Conservation (phyloP, 225 moss, liverwort and hornwort species). For the Physcomitrium patens region DNA sequence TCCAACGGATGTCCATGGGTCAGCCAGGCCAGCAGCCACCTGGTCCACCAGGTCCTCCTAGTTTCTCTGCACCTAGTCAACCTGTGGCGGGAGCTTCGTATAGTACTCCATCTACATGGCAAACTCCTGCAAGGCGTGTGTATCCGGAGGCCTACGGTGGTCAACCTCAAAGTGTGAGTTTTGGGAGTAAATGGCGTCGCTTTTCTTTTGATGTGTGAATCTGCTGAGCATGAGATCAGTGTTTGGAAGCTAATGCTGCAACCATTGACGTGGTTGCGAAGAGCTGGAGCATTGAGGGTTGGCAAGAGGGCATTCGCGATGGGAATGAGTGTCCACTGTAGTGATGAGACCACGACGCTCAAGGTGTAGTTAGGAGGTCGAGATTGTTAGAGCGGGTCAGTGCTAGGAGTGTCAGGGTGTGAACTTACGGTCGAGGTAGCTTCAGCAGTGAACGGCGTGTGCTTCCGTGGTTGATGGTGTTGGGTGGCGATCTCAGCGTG, state of each 20-base stretch:
- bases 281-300: conserved; percentile 19
- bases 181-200: background rate
- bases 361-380: too few relatives aligned
- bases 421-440: too few relatives aligned
- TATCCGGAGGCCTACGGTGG: conserved; percentile 73
- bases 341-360: too few relatives aligned
- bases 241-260: background rate
- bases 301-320: background rate
- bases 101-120: conserved; percentile 68
- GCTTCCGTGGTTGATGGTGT: background rate
- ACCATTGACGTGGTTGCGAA: background rate
- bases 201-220: background rate
- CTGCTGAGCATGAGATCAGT: background rate
- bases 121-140: conserved; percentile 75
- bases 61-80: conserved; percentile 50
- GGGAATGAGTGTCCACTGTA: too few relatives aligned
- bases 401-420: too few relatives aligned
- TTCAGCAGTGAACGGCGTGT: too few relatives aligned
- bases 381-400: too few relatives aligned
- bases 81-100: conserved; percentile 47
- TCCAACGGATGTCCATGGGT: conserved; percentile 62
- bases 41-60: conserved; percentile 38
- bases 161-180: conserved; percentile 71
- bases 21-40: conserved; percentile 36
- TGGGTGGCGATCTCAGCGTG: background rate